Evolutionary conservation across 2,329 filamentous ascomycete genomes (phyloP), one percentile per base, ranked within the genome.

Genomic region (Zymoseptoria crescenta): DNA sequence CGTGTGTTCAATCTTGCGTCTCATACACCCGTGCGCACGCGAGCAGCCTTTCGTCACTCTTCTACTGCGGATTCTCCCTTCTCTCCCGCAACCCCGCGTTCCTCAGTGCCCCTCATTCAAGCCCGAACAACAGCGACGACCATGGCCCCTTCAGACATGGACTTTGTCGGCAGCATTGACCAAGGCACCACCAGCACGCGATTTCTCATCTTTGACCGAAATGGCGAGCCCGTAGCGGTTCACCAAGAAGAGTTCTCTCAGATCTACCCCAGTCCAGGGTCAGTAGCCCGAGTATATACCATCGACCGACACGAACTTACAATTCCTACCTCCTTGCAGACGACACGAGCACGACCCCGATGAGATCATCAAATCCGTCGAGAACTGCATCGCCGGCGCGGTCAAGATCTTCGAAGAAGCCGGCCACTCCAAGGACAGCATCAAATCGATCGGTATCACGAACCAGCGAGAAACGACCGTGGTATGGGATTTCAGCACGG

Each of bases 321-420:
- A 45, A 10, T 16, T 29, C 35, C 56, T 60, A 10, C 8, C 8
- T 3, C 35, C 35, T 16, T 35, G 13, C 71, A 91, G 88, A 74
- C 95, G 90, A 90, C 89, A 96, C 73, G 91, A 96, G 73, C 91
- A 96, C 70, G 87, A 95, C 68, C 89, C 91, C 2, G 75, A 83
- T 54, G 89, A 91, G 70, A 83, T 96, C 55, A 79, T 95, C 53
- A 76, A 79, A 56, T 88, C 89, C 1, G 89, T 92, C 30, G 83
- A 90, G 69, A 81, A 81, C 62, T 96, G 91, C 74, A 91, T 96
- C 66, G 87, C 90, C 65, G 83, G 84, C 64, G 89, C 89, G 0
- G 83, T 87, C 59, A 82, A 85, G 68, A 77, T 86, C 45, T 95
- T 96, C 75, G 74, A 83, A 52, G 79, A 82, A 16, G 77, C 84